phyloP scores from a whole-genome alignment of 2,329 filamentous ascomycete genomes.

The Paecilomyces dactylethromorphus region DNA sequence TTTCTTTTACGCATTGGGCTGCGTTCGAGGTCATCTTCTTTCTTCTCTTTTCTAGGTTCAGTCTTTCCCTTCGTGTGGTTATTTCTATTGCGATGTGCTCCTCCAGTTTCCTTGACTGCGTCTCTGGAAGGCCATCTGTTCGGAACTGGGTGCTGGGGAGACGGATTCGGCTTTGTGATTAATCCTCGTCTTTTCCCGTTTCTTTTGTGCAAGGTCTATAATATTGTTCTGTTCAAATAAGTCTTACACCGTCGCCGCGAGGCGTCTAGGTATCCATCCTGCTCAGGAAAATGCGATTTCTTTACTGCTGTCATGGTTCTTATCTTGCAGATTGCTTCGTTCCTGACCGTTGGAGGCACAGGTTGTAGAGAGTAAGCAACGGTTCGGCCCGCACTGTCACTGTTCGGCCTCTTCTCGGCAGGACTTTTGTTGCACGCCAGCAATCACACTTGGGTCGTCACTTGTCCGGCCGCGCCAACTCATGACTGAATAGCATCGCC shows the following conservation, averaged over 20 bases:
- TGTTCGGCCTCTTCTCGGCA: neutral
- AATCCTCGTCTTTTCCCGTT: neutral
- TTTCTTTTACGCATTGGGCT: slow-evolving; percentile 15
- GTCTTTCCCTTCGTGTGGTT: slow-evolving; percentile 1
- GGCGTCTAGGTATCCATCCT: neutral
- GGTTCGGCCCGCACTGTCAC: neutral
- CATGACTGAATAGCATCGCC: neutral
- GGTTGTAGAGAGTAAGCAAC: neutral
- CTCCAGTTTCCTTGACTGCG: neutral
- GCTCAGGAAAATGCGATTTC: neutral
- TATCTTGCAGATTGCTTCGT: neutral
- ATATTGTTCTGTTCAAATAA: neutral
- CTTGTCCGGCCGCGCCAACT: neutral
- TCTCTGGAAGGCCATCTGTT: neutral
- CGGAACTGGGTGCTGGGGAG: neutral
- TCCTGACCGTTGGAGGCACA: neutral
- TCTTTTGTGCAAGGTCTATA: neutral
- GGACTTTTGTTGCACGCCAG: neutral
- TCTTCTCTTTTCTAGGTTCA: slow-evolving; percentile 1
- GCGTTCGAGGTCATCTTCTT: slow-evolving; percentile 11
- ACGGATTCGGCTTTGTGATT: neutral
- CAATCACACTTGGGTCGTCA: slow-evolving; percentile 1
- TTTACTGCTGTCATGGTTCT: neutral
- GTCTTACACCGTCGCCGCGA: neutral
- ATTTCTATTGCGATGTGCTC: neutral